Evolutionary conservation across 2,329 filamentous ascomycete genomes (phyloP).

Genomic region (Ilyonectria robusta): DNA sequence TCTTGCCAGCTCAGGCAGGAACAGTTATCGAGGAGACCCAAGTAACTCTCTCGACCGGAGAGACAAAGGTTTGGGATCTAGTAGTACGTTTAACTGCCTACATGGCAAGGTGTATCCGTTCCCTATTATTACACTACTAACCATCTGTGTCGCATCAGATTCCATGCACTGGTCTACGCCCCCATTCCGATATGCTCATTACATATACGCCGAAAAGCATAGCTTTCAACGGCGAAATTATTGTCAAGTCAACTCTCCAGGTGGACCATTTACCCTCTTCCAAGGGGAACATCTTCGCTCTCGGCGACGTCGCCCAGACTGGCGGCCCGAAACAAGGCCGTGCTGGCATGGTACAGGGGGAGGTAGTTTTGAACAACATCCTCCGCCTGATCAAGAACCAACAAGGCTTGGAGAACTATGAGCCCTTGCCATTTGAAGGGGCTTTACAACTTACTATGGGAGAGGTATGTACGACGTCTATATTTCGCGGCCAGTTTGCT

Average conservation of each 20-base stretch:
- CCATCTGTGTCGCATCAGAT: no score
- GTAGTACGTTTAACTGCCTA: no score
- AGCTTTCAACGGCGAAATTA: conserved; percentile 14
- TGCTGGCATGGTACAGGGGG: conserved; percentile 27
- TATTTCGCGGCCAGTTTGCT: no score
- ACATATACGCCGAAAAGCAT: conserved; percentile 17
- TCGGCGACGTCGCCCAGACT: conserved; percentile 29
- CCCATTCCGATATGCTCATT: conserved; percentile 20
- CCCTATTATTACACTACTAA: no score
- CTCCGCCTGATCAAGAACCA: conserved; percentile 13
- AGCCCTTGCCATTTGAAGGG: conserved; percentile 25
- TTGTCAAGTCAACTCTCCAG: conserved; percentile 28
- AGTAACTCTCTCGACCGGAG: not conserved
- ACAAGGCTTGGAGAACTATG: not conserved
- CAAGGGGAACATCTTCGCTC: conserved; percentile 12
- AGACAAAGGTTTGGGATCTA: conserved; percentile 19
- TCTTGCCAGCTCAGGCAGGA: not conserved
- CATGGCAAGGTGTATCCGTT: no score
- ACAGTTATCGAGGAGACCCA: not conserved
- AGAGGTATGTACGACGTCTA: no score
- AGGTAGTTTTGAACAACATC: conserved; percentile 24
- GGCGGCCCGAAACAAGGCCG: conserved; percentile 36
- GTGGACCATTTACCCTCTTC: not conserved
- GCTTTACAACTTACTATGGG: conserved; percentile 27
- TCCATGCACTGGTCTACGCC: conserved; percentile 33